Conservation (phyloP, 345 rosid species). For the Pistacia integerrima region DNA sequence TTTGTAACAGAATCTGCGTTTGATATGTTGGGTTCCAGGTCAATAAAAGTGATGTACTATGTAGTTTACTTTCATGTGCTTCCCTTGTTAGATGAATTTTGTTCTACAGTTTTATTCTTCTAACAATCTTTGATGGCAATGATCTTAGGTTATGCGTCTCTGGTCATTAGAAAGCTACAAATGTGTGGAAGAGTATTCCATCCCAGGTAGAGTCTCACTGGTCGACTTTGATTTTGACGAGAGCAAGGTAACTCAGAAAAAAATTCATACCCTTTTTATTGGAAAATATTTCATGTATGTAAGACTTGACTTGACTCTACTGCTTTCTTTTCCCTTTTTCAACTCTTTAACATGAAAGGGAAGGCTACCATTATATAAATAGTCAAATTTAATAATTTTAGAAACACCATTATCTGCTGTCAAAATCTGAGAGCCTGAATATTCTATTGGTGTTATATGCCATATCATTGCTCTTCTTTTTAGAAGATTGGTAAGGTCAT, state of each 20-base stretch:
- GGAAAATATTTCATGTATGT: not conserved
- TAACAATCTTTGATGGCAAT: conserved; percentile 15
- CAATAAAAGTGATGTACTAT: not conserved
- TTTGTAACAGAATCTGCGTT: conserved; percentile 7
- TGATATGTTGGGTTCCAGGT: not conserved
- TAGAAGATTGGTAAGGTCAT: not conserved
- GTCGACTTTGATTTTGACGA: conserved; percentile 93
- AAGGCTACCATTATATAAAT: not conserved
- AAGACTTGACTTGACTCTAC: not conserved
- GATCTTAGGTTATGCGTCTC: conserved; percentile 78
- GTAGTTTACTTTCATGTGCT: not conserved
- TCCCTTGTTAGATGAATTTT: not conserved
- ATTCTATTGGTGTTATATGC: not conserved
- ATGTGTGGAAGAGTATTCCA: conserved; percentile 70
- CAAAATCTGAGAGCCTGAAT: not conserved
- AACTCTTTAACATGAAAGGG: not conserved
- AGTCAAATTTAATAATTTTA: not conserved
- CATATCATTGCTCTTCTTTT: not conserved
- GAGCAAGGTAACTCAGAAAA: conserved; percentile 69
- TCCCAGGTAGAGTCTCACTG: conserved; percentile 56
- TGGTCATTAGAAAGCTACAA: conserved; percentile 76
- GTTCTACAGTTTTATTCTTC: conserved; percentile 2
- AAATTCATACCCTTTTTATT: not conserved
- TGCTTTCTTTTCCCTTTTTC: not conserved
- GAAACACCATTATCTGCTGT: not conserved